Percentiles rank a stretch among this genome's conserved stretches.
Evolutionary conservation across 208 protist species (phyloP).

Genomic region (Leptomonas pyrrhocoris): DNA sequence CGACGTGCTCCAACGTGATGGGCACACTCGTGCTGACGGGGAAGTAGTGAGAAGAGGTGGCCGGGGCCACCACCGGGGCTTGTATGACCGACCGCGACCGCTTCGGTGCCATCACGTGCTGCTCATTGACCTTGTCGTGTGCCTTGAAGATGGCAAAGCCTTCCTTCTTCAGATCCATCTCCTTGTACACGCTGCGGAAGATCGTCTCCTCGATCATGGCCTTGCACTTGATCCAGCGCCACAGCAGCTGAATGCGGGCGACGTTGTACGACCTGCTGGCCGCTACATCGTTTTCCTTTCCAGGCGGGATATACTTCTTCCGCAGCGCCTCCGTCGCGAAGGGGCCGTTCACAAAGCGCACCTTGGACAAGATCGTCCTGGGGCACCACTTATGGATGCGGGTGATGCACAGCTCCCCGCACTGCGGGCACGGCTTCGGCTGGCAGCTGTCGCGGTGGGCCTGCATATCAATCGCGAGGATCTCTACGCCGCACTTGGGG

Average conservation of each 20-base stretch:
- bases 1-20: conserved; percentile 76
- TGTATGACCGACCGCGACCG: conserved; percentile 74
- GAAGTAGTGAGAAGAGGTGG: conserved; percentile 84
- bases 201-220: conserved; percentile 78
- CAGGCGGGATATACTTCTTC: conserved; percentile 37
- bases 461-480: conserved; percentile 71
- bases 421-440: conserved; percentile 67
- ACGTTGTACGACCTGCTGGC: conserved; percentile 60
- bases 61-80: conserved; percentile 64
- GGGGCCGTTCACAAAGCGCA: conserved; percentile 46
- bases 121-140: conserved; percentile 80
- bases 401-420: conserved; percentile 84
- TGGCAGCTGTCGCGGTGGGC: conserved; percentile 76
- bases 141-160: conserved; percentile 88
- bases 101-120: conserved; percentile 71
- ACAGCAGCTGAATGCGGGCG: conserved; percentile 82
- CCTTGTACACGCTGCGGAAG: conserved; percentile 82
- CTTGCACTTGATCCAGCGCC: conserved; percentile 85
- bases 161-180: conserved; percentile 90
- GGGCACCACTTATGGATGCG: conserved; percentile 86
- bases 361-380: conserved; percentile 41
- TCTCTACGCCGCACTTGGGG: conserved; percentile 77
- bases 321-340: conserved; percentile 68
- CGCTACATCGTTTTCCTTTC: conserved; percentile 30
- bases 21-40: conserved; percentile 51